Percentiles rank a stretch among this genome's conserved stretches.
phyloP scores from a whole-genome alignment of 2,329 filamentous ascomycete species.

The Verticillium nonalfalfae region DNA sequence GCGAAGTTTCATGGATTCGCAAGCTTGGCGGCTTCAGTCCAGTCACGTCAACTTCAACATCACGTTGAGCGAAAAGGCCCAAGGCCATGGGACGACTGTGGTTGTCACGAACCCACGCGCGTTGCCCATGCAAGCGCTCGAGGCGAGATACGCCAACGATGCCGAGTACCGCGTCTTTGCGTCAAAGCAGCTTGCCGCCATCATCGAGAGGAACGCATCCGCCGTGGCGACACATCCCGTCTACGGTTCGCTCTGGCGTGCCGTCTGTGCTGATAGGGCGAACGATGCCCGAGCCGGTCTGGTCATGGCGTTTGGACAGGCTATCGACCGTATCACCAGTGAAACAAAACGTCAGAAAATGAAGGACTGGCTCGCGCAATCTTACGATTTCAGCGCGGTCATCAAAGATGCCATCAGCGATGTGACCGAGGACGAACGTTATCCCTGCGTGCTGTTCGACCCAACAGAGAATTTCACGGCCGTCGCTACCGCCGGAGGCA shows the following conservation, averaged over 20 bases:
- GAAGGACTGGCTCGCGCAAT: constrained; percentile 42
- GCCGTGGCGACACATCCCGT: constrained; percentile 41
- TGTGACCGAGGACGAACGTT: constrained; percentile 29
- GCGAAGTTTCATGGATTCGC: constrained; percentile 1
- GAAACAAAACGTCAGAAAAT: constrained; percentile 26
- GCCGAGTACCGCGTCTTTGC: constrained; percentile 29
- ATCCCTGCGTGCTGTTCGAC: constrained; percentile 42
- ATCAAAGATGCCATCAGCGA: constrained; percentile 28
- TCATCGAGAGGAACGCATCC: constrained; percentile 35
- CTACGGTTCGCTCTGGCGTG: constrained; percentile 42
- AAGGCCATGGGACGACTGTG: neutral
- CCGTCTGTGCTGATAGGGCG: constrained; percentile 38
- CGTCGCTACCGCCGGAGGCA: constrained; percentile 12
- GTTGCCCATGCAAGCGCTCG: constrained; percentile 23
- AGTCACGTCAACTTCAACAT: neutral
- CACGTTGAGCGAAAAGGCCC: neutral
- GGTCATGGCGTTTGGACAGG: constrained; percentile 30
- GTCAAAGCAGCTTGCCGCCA: constrained; percentile 28
- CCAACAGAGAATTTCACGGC: constrained; percentile 33
- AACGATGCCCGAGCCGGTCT: constrained; percentile 33
- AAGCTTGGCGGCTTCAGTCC: neutral
- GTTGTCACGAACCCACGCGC: constrained; percentile 3
- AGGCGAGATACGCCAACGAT: constrained; percentile 32
- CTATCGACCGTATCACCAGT: constrained; percentile 28
- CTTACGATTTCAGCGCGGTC: constrained; percentile 40